phyloP scores from a whole-genome alignment of 2,329 filamentous ascomycete genomes.

The Sporothrix mexicana region DNA sequence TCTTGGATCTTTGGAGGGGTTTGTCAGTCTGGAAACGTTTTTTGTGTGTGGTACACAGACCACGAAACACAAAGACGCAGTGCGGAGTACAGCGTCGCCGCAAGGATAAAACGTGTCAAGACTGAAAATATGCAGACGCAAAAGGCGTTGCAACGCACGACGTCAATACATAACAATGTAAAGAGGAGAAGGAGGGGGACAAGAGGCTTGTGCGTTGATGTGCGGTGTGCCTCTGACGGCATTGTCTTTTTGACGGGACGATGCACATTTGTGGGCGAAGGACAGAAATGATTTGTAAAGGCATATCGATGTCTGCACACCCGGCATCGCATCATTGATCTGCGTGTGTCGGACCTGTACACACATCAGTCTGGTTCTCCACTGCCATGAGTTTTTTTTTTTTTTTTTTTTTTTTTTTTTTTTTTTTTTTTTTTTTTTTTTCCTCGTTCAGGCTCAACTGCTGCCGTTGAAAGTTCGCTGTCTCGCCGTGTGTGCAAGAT shows the following conservation, averaged over 20 bases:
- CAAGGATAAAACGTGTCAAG: slow-evolving; percentile 7
- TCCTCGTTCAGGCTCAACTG: not conserved
- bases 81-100: no score
- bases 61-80: not conserved
- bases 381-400: slow-evolving; percentile 19
- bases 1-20: not conserved
- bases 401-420: no score
- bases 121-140: slow-evolving; percentile 12
- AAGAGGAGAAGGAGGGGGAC: not conserved
- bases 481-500: not conserved
- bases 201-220: slow-evolving; percentile 14
- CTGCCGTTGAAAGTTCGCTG: not conserved
- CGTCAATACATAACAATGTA: no score
- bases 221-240: not conserved
- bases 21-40: no score
- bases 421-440: no score
- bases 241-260: not conserved
- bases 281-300: not conserved
- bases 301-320: not conserved
- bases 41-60: slow-evolving; percentile 14
- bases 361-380: slow-evolving; percentile 21
- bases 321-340: slow-evolving; percentile 14
- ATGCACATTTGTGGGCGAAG: not conserved
- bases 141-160: not conserved
- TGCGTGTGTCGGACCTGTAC: slow-evolving; percentile 11